phyloP scores from a whole-genome alignment of 495 filamentous ascomycete species.

The Lepraria neglecta region DNA sequence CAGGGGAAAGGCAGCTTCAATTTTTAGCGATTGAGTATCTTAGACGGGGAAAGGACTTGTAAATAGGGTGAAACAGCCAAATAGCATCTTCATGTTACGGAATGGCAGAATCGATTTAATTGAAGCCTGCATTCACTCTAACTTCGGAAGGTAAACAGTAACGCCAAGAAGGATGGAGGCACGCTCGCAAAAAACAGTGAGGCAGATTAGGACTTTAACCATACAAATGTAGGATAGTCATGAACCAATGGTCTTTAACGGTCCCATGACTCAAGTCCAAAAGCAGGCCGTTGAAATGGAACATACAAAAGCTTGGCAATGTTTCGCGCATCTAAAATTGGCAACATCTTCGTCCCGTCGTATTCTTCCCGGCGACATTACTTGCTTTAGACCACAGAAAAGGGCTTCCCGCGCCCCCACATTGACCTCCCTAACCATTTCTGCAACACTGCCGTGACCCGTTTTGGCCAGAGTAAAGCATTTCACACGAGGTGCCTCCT shows the following conservation, averaged over 20 bases:
- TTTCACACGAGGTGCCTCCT: too few species aligned
- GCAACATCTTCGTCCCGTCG: neutral
- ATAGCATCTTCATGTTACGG: slow-evolving; percentile 9
- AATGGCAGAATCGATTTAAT: slow-evolving; percentile 6
- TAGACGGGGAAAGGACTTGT: slow-evolving; percentile 9
- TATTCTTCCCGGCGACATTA: neutral
- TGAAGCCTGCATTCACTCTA: neutral
- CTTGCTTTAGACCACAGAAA: neutral
- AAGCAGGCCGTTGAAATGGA: neutral
- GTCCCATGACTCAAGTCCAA: neutral
- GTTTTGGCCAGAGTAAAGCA: too few species aligned
- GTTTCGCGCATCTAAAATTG: neutral
- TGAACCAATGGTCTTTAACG: too few species aligned
- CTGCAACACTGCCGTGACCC: too few species aligned
- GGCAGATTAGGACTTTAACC: too few species aligned
- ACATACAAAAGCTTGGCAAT: neutral
- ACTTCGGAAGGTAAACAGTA: too few species aligned
- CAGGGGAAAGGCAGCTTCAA: slow-evolving; percentile 2
- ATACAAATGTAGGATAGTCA: too few species aligned
- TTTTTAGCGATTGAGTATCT: neutral
- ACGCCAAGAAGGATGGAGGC: too few species aligned
- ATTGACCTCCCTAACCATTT: too few species aligned
- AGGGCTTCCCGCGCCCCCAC: too few species aligned
- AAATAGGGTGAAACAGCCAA: slow-evolving; percentile 9
- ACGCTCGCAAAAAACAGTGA: too few species aligned